Evolutionary conservation across 192 early-diverging fungal species (phyloP), one percentile per base, ranked within the genome.

Genomic region (Backusella morwellensis): DNA sequence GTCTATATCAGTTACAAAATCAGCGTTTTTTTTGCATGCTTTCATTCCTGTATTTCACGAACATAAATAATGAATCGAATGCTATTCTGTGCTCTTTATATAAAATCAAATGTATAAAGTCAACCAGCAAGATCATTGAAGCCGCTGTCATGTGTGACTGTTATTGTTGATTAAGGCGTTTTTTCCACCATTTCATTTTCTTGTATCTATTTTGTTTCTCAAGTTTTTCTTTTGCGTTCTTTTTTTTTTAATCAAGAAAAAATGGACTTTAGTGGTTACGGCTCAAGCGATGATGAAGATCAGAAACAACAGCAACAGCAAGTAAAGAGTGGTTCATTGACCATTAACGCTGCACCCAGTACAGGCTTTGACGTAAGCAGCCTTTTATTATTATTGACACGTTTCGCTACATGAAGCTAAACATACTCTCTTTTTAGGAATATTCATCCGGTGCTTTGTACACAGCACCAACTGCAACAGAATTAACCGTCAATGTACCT

Each of bases 401-500:
- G 5, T 41, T 69, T 40, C 36, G 7, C 6, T 32, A 74, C 17
- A 6, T 72, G 35, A 34, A 35, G 9, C 9, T 36, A 71, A 77
- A 56, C 19, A 6, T 6, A 63, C 23, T 41, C 19, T 35, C 34
- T 71, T 1, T 42, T 35, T 32, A 80, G 29, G 59, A 56, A 40
- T 15, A 26, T 35, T 41, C 66, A 35, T 35, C 40, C 11, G 41
- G 35, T 66, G 82, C 80, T 7, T 71, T 90, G 26, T 88, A 86
- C 34, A 90, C 82, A 50, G 85, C 83, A 54, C 89, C 89, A 11
- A 86, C 86, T n/a, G 86, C 87, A 29, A 86, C 87, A 23, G 78
- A 85, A 38, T 74, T 90, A 5, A 40, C 82, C 12, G 84, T 90
- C 68, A 91, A 91, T 71, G 77, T 91, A 6, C 77, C 88, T 9